Evolutionary conservation across 2,329 filamentous ascomycete species (phyloP).

Genomic region (Monilinia fructicola): DNA sequence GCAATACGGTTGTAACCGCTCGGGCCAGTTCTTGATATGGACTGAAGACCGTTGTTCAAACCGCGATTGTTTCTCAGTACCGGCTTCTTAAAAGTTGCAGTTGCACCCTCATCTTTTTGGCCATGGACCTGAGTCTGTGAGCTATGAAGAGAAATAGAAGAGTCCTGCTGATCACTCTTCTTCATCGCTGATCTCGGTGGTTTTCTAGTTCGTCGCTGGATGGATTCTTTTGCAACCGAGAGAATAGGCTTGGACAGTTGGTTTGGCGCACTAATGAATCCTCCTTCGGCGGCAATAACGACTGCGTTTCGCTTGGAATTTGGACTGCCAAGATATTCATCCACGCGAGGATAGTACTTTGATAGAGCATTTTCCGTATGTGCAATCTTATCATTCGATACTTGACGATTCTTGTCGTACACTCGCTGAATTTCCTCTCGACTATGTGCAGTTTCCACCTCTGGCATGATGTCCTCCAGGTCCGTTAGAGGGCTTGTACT

Average conservation of each 20-base stretch:
- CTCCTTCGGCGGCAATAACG: not conserved
- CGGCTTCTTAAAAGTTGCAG: slow-evolving; percentile 1
- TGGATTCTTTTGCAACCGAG: slow-evolving; percentile 19
- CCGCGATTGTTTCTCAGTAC: not conserved
- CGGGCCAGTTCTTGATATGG: not conserved
- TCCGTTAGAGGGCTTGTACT: slow-evolving; percentile 20
- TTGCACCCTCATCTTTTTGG: not conserved
- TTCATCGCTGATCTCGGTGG: slow-evolving; percentile 27
- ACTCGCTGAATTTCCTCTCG: slow-evolving; percentile 15
- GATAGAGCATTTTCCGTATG: not conserved
- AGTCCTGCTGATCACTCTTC: slow-evolving; percentile 5
- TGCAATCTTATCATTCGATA: not conserved
- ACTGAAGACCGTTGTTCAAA: not conserved
- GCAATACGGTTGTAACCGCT: slow-evolving; percentile 23
- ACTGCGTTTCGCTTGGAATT: not conserved
- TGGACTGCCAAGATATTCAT: not conserved
- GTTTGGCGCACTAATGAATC: not conserved
- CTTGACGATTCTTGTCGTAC: slow-evolving; percentile 12
- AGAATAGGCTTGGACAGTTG: not conserved
- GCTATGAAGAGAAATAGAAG: not conserved
- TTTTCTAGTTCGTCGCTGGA: slow-evolving; percentile 12
- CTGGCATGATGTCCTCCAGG: slow-evolving; percentile 11
- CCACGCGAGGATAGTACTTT: slow-evolving; percentile 7
- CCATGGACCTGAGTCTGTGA: not conserved
- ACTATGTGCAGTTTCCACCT: slow-evolving; percentile 9